Evolutionary conservation across 169 alveolate genomes (phyloP).

Genomic region (Eimeria mitis): DNA sequence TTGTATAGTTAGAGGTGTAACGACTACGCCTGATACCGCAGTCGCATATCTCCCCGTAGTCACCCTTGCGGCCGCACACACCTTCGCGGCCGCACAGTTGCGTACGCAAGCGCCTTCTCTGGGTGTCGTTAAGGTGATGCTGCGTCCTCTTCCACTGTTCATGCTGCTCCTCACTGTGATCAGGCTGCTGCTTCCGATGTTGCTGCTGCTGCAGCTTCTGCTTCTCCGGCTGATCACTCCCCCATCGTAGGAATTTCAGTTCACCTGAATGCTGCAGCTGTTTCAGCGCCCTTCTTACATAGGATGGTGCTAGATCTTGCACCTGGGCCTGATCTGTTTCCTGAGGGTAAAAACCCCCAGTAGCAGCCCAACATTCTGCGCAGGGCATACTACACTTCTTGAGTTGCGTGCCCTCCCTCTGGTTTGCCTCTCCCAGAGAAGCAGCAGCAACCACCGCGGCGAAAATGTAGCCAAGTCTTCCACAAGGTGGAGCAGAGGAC

Average conservation of each 20-base stretch:
- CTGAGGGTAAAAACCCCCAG: slow-evolving; percentile 1
- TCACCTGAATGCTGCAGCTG: background rate
- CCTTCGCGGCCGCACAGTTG: background rate
- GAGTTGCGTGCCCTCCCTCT: background rate
- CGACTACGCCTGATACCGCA: background rate
- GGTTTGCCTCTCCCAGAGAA: background rate
- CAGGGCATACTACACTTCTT: slow-evolving; percentile 43
- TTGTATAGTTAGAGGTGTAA: background rate
- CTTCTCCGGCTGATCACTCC: background rate
- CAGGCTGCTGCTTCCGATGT: background rate
- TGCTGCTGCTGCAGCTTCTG: background rate
- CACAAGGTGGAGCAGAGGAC: background rate
- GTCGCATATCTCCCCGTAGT: background rate
- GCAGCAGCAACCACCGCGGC: slow-evolving; percentile 13
- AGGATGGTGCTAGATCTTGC: background rate
- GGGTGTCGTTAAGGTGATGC: background rate
- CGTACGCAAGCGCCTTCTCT: background rate
- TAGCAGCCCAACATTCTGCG: slow-evolving; percentile 52
- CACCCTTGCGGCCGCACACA: background rate
- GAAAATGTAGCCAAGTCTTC: background rate
- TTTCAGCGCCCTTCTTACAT: background rate
- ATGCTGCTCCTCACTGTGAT: background rate
- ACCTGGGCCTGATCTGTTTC: background rate
- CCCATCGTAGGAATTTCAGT: background rate
- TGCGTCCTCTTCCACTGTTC: background rate